Percentiles rank a stretch among this genome's conserved stretches.
These are phyloP conservation scores for Diaporthe citrichinensis DNA, from an alignment of 2,329 filamentous ascomycete species.

Conservation along the genomic window DNA sequence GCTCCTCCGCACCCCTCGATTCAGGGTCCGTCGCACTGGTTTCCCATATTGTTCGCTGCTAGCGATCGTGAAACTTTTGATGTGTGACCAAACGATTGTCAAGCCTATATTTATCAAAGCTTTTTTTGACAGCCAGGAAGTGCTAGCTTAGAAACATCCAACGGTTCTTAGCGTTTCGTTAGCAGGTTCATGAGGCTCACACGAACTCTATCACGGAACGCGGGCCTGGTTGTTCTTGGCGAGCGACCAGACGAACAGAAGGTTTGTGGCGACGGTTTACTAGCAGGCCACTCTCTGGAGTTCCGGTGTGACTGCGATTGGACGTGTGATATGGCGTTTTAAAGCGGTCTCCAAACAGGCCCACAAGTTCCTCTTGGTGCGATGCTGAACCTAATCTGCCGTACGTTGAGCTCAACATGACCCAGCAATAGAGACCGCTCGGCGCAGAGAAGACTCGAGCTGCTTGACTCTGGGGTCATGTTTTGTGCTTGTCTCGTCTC, in stretches of 20 bases:
- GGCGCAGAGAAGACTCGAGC: constrained; percentile 2
- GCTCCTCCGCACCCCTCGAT: background rate
- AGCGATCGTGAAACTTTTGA: constrained; percentile 35
- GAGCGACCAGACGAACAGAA: constrained; percentile 27
- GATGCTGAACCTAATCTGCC: constrained; percentile 23
- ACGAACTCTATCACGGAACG: constrained; percentile 24
- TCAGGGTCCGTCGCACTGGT: constrained; percentile 40
- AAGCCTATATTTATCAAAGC: constrained; percentile 30
- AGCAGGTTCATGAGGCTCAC: constrained; percentile 32
- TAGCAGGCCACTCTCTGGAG: background rate
- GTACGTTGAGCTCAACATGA: background rate
- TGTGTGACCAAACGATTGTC: constrained; percentile 29
- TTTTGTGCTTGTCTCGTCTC: constrained; percentile 11
- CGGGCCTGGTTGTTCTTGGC: constrained; percentile 26
- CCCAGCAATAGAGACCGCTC: background rate
- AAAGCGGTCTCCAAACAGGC: constrained; percentile 25
- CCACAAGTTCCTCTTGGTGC: constrained; percentile 14
- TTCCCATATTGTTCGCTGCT: constrained; percentile 32
- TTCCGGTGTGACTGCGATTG: constrained; percentile 34
- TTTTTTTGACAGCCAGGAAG: constrained; percentile 28
- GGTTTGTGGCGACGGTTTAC: constrained; percentile 2
- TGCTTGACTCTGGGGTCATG: constrained; percentile 18
- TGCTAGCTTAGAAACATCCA: constrained; percentile 33
- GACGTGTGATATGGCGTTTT: constrained; percentile 29
- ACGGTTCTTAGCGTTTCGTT: constrained; percentile 37